Conservation (phyloP, 2,329 filamentous ascomycete species). For the Apiospora koreana region DNA sequence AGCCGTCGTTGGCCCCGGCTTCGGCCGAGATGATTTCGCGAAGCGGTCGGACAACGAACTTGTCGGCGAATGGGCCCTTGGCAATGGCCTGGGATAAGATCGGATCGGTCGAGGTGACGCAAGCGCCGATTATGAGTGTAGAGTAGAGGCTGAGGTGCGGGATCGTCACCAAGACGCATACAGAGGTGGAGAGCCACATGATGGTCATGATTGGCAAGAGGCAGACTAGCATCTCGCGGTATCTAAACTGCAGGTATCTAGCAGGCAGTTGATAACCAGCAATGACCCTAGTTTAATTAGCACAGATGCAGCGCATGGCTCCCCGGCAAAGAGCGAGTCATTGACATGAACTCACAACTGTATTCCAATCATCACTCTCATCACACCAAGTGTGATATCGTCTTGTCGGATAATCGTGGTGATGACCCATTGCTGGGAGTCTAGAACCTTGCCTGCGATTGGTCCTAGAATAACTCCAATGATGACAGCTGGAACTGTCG, state of each 20-base stretch:
- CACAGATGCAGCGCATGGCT: no score
- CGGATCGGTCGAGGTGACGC: constrained; percentile 63
- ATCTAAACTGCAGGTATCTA: constrained; percentile 50
- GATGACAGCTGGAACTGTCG: constrained; percentile 56
- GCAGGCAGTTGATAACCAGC: constrained; percentile 63
- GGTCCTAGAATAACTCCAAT: constrained; percentile 57
- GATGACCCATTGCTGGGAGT: constrained; percentile 40
- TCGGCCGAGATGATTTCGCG: constrained; percentile 66
- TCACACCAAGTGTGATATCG: constrained; percentile 49
- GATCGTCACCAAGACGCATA: constrained; percentile 55
- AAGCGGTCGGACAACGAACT: constrained; percentile 57
- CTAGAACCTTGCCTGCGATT: constrained; percentile 53
- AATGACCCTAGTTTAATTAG: constrained; percentile 39
- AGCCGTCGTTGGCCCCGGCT: constrained; percentile 62
- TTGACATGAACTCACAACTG: no score
- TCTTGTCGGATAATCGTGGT: constrained; percentile 33
- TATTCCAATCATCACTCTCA: constrained; percentile 61
- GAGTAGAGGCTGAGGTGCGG: constrained; percentile 55
- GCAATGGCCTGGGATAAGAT: constrained; percentile 62
- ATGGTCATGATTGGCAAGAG: constrained; percentile 62
- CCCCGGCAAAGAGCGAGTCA: no score
- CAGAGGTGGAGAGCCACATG: constrained; percentile 61
- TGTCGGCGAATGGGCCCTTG: constrained; percentile 63
- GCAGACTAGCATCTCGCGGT: constrained; percentile 55
- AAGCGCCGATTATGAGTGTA: constrained; percentile 59